Percentiles rank a stretch among this genome's conserved stretches.
These are phyloP conservation scores for Aspergillus avenaceus DNA, from an alignment of 495 filamentous ascomycete species.

Conservation along the genomic window DNA sequence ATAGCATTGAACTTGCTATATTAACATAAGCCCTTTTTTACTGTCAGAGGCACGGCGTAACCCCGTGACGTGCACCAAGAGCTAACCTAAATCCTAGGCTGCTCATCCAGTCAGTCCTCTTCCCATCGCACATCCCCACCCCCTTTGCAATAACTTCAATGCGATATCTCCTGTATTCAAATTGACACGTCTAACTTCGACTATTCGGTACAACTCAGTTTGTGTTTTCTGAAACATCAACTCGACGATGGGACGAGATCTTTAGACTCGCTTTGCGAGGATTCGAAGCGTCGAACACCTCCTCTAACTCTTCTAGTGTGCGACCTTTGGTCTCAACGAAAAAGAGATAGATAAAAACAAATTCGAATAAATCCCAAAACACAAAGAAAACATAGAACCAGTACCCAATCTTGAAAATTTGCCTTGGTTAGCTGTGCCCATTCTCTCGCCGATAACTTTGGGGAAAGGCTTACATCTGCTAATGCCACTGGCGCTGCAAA, in stretches of 20 bases:
- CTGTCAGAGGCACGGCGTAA: too few relatives aligned
- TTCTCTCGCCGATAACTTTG: neutral
- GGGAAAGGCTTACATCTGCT: conserved; percentile 6
- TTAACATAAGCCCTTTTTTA: too few relatives aligned
- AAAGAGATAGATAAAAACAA: conserved; percentile 12
- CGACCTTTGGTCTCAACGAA: conserved; percentile 12
- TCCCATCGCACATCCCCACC: too few relatives aligned
- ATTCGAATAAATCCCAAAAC: conserved; percentile 9
- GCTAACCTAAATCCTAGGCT: too few relatives aligned
- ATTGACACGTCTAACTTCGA: neutral
- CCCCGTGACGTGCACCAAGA: too few relatives aligned
- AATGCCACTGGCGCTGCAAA: conserved; percentile 10
- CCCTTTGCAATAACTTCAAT: too few relatives aligned
- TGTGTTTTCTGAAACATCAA: neutral
- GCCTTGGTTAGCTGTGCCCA: neutral
- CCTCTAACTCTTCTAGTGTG: conserved; percentile 11
- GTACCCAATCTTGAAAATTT: conserved; percentile 6
- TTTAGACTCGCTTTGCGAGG: conserved; percentile 9
- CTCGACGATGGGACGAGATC: neutral
- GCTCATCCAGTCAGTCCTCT: too few relatives aligned
- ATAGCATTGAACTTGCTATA: too few relatives aligned
- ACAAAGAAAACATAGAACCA: conserved; percentile 16
- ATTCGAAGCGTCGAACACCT: conserved; percentile 7
- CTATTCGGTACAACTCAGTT: neutral
- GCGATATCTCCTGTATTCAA: too few relatives aligned